Evolutionary conservation across 169 alveolate species (phyloP), one percentile per base, ranked within the genome.

Genomic region (Babesia caballi): DNA sequence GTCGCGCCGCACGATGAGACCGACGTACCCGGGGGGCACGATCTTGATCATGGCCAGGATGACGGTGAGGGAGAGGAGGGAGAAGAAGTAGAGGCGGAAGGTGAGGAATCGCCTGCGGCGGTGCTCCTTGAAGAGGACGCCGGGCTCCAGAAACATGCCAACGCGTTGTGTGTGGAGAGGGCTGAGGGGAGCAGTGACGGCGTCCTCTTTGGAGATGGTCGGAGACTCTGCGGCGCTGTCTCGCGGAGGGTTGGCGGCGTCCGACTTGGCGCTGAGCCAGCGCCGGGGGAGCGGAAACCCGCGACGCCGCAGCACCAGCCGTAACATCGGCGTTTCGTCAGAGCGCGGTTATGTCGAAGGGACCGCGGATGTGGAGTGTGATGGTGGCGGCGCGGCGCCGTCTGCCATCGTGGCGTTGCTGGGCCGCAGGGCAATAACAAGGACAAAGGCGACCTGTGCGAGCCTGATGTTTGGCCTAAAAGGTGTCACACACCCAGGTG

Each of bases 21-120:
- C 88, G 11, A 81, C 88, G 35, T 81, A 68, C 3, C 88, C 88
- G 3, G 86, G 84, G 9, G 88, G 88, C 1, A 81, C 65, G 4
- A 81, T 57, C 42, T 69, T 81, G 14, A 81, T 66, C 84, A 61
- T 65, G 12, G 44, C 28, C 15, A 81, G 14, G 12, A 60, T 38
- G 28, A 60, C 73, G 0, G 70, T 60, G n/a, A 81, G 60, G 11
- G 80, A 72, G 17, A 66, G 46, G 9, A 81, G 4, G 1, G 88
- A 70, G n/a, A 68, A 67, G 28, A 66, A 30, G 71, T 81, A 81
- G 23, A 81, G 51, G 52, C 35, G 58, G 42, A 52, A 61, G 27
- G 46, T 44, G 51, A 56, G 41, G 57, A 50, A 50, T 19, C 53
- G 28, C 36, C 54, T 27, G 0, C 57, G 50, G 7, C 30, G 21